Base-by-base conservation (phyloP, 805 yeast genomes). In the Candida ulmi region DNA sequence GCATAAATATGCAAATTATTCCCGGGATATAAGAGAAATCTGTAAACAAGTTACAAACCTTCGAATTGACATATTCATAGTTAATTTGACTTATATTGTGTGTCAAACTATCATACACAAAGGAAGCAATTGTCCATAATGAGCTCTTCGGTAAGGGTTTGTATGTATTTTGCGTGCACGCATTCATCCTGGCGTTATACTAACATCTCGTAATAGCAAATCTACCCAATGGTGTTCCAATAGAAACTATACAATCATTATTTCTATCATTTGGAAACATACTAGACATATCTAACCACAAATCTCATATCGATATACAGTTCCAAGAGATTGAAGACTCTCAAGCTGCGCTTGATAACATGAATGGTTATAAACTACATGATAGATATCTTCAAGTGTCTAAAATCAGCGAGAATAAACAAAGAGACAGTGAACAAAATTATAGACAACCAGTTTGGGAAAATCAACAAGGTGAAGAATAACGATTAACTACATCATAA, bases 241-340 rank as follows among this genome's bases (percentile, higher is more conserved):
- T 40, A 18, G 53, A 50, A 11, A 8, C 36, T 0, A 26, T 55
- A 1, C 27, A 42, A 6, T 38, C 49, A 0, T 37, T 55, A 7
- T 52, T 55, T 25, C 9, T 49, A 4, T 37, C 54, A 5, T 55
- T 55, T 36, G 59, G 59, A 2, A 45, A 46, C n/a, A 50, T 55
- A 7, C 30, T 52, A 4, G 11, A 37, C 33, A 15, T 41, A 18
- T 18, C 17, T 5, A 16, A 33, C 11, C n/a, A 36, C 13, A 38
- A 39, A 15, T 30, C 36, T 23, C 36, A 40, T 32, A 28, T 49
- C 3, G 58, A 55, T 29, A 28, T 55, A 5, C 51, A 48, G 26
- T 55, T 43, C 30, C 55, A 53, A 33, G 57, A 52, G 11, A 50
- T 49, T 3, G 43, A 37, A 8, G 59, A 55, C 29, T 40, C 55